These are phyloP conservation scores for Neurospora crassa DNA, from an alignment of 2,329 filamentous ascomycete genomes.

Conservation along the genomic window DNA sequence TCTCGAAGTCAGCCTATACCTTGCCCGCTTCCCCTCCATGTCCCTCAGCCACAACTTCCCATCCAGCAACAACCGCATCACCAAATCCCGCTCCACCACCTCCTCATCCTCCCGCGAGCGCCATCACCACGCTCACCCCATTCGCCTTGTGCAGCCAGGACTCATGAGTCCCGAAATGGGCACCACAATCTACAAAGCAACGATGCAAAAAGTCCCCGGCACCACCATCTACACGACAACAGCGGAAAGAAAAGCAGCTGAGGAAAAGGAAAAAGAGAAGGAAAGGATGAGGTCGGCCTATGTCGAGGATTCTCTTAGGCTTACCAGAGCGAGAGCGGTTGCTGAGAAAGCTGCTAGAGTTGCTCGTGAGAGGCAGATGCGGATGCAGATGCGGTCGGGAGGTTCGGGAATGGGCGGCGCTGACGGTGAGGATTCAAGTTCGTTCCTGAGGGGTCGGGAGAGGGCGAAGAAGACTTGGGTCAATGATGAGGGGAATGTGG, in stretches of 20 bases:
- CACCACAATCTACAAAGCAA: not conserved
- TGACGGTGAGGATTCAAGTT: not conserved
- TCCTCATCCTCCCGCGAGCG: not conserved
- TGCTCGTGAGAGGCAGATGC: not conserved
- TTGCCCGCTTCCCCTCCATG: not conserved
- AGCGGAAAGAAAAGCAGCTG: not conserved
- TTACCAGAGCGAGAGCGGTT: not conserved
- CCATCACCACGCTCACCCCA: too few species aligned
- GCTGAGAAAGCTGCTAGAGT: not conserved
- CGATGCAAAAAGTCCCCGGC: not conserved
- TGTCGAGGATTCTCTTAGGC: not conserved
- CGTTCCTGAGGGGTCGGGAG: too few species aligned
- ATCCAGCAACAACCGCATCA: not conserved
- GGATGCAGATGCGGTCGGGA: not conserved
- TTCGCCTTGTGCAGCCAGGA: not conserved
- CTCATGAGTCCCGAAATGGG: too few species aligned
- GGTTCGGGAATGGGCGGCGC: not conserved
- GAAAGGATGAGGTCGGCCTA: not conserved
- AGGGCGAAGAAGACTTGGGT: not conserved
- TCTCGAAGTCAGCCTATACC: not conserved
- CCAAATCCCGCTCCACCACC: not conserved
- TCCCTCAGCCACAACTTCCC: not conserved
- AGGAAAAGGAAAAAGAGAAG: not conserved
- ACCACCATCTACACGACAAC: not conserved
- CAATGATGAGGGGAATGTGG: not conserved